phyloP scores from a whole-genome alignment of 768 basidiomycete genomes.

The Dentipellis sp. region DNA sequence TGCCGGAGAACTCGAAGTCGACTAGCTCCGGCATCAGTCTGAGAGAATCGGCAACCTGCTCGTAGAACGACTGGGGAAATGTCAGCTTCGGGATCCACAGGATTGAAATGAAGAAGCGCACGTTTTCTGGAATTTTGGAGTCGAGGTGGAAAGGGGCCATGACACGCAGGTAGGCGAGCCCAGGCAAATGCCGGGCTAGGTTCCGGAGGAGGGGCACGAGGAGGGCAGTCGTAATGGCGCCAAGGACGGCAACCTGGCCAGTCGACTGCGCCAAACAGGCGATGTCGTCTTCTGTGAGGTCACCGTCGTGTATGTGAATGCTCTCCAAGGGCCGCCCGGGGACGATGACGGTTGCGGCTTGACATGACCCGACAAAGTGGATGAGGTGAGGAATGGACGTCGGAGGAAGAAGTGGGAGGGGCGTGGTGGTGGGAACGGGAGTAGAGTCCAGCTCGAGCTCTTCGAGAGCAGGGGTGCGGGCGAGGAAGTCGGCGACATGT shows the following conservation, averaged over 20 bases:
- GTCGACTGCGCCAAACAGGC: conserved; percentile 41
- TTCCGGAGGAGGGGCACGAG: conserved; percentile 49
- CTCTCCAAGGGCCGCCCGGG: conserved; percentile 59
- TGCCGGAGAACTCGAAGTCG: conserved; percentile 66
- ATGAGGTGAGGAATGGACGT: conserved; percentile 34
- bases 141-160: conserved; percentile 31
- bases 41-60: conserved; percentile 48
- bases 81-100: conserved; percentile 4
- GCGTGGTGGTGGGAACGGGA: conserved; percentile 14
- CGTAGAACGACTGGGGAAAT: conserved; percentile 45
- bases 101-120: conserved; percentile 14
- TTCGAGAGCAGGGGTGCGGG: conserved; percentile 41
- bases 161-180: conserved; percentile 58
- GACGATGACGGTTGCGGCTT: conserved; percentile 44
- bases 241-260: conserved; percentile 44
- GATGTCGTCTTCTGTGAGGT: conserved; percentile 49
- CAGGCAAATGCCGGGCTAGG: conserved; percentile 47
- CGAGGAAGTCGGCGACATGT: conserved; percentile 51
- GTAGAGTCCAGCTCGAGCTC: conserved; percentile 46
- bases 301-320: conserved; percentile 53
- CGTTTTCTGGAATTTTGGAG: conserved; percentile 23
- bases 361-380: conserved; percentile 54
- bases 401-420: conserved; percentile 17
- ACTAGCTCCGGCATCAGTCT: conserved; percentile 50
- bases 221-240: conserved; percentile 47